phyloP scores from a whole-genome alignment of 805 yeast species.

The Suhomyces canberraensis region DNA sequence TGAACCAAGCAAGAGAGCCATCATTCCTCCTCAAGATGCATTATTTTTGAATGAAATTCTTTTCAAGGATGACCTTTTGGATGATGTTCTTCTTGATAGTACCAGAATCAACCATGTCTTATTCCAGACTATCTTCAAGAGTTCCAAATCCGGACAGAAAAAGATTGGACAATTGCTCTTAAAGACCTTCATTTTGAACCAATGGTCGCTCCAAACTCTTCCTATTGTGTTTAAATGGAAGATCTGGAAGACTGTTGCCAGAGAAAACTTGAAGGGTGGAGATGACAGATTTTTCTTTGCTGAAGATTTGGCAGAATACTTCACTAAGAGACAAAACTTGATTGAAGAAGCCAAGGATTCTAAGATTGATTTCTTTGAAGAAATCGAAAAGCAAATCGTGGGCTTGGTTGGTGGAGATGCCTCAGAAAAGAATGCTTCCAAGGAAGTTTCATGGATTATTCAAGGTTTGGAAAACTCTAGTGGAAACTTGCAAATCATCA shows the following conservation, averaged over 20 bases:
- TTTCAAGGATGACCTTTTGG: constrained; percentile 17
- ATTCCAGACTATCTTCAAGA: constrained; percentile 39
- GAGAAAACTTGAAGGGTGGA: constrained; percentile 20
- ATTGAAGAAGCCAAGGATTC: constrained; percentile 40
- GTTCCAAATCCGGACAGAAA: constrained; percentile 42
- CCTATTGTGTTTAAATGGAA: constrained; percentile 49
- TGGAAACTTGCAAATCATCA: constrained; percentile 36
- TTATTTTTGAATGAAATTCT: constrained; percentile 31
- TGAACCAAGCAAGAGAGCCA: constrained; percentile 45
- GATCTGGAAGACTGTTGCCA: constrained; percentile 31
- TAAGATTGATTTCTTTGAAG: constrained; percentile 45
- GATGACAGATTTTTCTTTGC: constrained; percentile 32
- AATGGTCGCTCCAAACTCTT: constrained; percentile 44
- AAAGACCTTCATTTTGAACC: constrained; percentile 63
- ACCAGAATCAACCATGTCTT: constrained; percentile 21
- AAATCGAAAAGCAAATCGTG: constrained; percentile 57
- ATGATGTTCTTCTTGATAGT: constrained; percentile 30
- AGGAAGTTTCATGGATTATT: constrained; percentile 61
- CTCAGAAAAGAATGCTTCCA: constrained; percentile 46
- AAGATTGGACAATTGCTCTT: constrained; percentile 54
- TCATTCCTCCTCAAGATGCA: constrained; percentile 68
- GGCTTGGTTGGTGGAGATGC: constrained; percentile 49
- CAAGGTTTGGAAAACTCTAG: constrained; percentile 45
- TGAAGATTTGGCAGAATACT: constrained; percentile 29
- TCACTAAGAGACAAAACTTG: constrained; percentile 45